Percentiles rank a stretch among this genome's conserved stretches.
These are phyloP conservation scores for Suhomyces taliae DNA, from an alignment of 1,139 yeast species.

Conservation along the genomic window DNA sequence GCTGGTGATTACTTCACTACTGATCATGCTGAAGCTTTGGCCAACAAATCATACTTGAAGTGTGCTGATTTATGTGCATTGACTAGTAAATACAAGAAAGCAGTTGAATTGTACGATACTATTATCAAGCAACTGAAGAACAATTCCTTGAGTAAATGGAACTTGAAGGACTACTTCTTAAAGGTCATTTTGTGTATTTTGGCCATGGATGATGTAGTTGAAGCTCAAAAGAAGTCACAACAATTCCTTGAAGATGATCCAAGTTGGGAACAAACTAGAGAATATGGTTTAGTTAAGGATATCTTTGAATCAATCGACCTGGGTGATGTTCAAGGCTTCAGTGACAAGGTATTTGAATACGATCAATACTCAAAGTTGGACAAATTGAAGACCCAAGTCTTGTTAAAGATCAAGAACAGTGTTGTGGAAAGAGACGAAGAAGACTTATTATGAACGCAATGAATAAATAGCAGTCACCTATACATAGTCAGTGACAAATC, in stretches of 20 bases:
- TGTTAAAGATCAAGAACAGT: slow-evolving; percentile 76
- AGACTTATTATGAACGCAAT: slow-evolving; percentile 25
- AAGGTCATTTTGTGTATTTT: slow-evolving; percentile 80
- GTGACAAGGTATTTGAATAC: slow-evolving; percentile 74
- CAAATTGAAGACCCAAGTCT: slow-evolving; percentile 85
- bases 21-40: slow-evolving; percentile 89
- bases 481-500: not conserved
- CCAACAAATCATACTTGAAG: slow-evolving; percentile 84
- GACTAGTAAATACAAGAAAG: slow-evolving; percentile 67
- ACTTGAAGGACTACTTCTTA: slow-evolving; percentile 85
- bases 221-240: slow-evolving; percentile 72
- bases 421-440: slow-evolving; percentile 76
- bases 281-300: slow-evolving; percentile 63
- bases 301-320: slow-evolving; percentile 71
- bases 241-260: slow-evolving; percentile 73
- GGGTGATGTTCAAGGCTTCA: slow-evolving; percentile 76
- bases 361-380: slow-evolving; percentile 91
- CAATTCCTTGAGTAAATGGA: slow-evolving; percentile 82
- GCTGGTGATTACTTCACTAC: slow-evolving; percentile 97
- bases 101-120: slow-evolving; percentile 72
- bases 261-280: slow-evolving; percentile 76
- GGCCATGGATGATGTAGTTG: slow-evolving; percentile 82
- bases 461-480: not conserved
- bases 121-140: slow-evolving; percentile 76
- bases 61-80: slow-evolving; percentile 90